Evolutionary conservation across 1,284 basidiomycete genomes (phyloP), one percentile per base, ranked within the genome.

Genomic region (Inonotus hispidus): DNA sequence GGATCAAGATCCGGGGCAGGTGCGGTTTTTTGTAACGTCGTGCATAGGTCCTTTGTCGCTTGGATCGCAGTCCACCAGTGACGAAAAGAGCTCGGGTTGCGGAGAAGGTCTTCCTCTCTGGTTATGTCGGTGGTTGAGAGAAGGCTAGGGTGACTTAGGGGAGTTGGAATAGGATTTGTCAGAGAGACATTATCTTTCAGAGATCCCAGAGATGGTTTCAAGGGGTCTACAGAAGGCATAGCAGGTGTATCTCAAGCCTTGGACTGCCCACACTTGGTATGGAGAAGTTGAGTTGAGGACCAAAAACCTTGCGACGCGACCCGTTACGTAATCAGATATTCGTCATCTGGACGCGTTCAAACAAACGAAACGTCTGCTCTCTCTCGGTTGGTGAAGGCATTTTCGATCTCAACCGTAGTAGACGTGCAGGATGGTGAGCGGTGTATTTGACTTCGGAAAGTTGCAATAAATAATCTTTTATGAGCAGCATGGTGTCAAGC

Each of bases 51-150:
- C 68, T 86, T 83, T 56, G 93, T 82, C 56, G 85, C 80, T 63
- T 85, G 81, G 68, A 99, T 92, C 68, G 95, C 92, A 0, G 87
- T 79, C 81, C 91, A 88, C 97, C 97, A 99, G 66, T 90, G 85
- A 35, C 92, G 85, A 72, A 95, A 91, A 61, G 95, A 97, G 62
- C 84, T 83, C 2, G 93, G 92, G 74, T 98, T 98, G 64, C 93
- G 85, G 37, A 95, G 79, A n/a, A 99, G 82, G 74, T 99, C 96
- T 74, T 99, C 95, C 76, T 98, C 97, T 47, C 93, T 86, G 64
- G 88, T 82, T 38, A 98, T 73, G 73, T 98, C 95, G 56, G 84
- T 80, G 32, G 85, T 74, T 2, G 87, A 81, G 66, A 98, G 81
- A 57, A 98, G 80, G 61, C 87, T 79, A 16, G 89, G 80, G 69